Evolutionary conservation across 192 early-diverging fungal species (phyloP).

Genomic region (Phycomyces nitens): DNA sequence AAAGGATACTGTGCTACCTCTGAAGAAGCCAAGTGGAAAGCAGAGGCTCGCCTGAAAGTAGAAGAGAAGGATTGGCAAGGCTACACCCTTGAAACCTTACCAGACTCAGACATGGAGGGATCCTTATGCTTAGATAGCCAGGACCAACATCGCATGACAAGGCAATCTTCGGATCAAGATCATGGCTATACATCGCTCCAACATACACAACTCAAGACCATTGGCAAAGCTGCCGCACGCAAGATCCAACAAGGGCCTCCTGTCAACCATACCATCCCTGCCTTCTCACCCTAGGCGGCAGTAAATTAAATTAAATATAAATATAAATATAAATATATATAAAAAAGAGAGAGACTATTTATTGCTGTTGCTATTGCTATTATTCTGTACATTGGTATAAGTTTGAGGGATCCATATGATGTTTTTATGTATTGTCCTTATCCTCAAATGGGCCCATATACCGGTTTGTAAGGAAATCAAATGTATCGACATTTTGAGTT

Average conservation of each 20-base stretch:
- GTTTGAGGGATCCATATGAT: background rate
- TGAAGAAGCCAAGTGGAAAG: conserved; percentile 24
- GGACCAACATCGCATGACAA: background rate
- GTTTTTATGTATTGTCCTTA: background rate
- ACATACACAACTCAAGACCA: background rate
- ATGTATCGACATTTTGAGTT: conserved; percentile 34
- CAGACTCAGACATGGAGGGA: conserved; percentile 26
- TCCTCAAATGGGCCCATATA: conserved; percentile 23
- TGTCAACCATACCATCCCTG: background rate
- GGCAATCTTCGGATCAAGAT: background rate
- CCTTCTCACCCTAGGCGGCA: too few species aligned
- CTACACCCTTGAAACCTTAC: conserved; percentile 23
- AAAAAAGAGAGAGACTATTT: too few species aligned
- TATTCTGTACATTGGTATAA: conserved; percentile 2
- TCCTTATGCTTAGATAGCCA: background rate
- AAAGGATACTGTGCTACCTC: conserved; percentile 31
- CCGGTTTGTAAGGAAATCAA: conserved; percentile 49
- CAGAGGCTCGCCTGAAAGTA: conserved; percentile 23
- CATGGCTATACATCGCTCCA: background rate
- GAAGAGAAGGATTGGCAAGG: conserved; percentile 35
- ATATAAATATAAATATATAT: too few species aligned
- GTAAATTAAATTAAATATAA: too few species aligned
- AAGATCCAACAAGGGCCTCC: background rate
- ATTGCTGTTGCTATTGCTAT: background rate
- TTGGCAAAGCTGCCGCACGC: background rate